A percentile compares a stretch with the other conserved stretches of the same genome.
Evolutionary conservation across 1,284 basidiomycete genomes (phyloP).

Genomic region (Phlebopus sp.): DNA sequence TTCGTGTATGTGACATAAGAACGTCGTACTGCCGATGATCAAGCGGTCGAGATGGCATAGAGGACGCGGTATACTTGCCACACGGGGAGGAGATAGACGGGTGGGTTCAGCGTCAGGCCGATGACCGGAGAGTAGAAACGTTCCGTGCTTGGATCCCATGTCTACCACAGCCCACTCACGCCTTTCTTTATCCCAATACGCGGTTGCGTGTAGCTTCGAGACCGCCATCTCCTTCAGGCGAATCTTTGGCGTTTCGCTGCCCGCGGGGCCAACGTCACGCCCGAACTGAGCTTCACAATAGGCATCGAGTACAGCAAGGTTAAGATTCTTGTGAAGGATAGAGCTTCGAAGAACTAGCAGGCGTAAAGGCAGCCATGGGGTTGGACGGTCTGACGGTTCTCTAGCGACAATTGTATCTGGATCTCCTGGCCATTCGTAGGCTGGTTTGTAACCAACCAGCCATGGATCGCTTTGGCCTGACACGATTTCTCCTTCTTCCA

Average conservation of each 20-base stretch:
- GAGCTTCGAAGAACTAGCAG: conserved; percentile 53
- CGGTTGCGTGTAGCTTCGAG: conserved; percentile 73
- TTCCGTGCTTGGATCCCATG: conserved; percentile 80
- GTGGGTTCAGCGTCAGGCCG: conserved; percentile 12
- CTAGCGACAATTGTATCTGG: conserved; percentile 2
- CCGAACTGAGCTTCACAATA: conserved; percentile 68
- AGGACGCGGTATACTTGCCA: conserved; percentile 62
- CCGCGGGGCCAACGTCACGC: conserved; percentile 53
- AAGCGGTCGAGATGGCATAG: conserved; percentile 63
- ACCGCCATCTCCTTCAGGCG: conserved; percentile 79
- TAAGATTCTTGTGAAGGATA: conserved; percentile 49
- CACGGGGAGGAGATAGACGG: conserved; percentile 60
- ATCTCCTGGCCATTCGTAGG: conserved; percentile 57
- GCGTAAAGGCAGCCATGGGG: conserved; percentile 41
- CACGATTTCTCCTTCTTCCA: conserved; percentile 26
- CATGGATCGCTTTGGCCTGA: conserved; percentile 6
- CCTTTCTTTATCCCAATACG: conserved; percentile 62
- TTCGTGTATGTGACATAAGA: conserved; percentile 66
- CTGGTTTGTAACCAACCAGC: conserved; percentile 40
- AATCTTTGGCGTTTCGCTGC: conserved; percentile 54
- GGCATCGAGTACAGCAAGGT: conserved; percentile 59
- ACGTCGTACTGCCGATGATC: conserved; percentile 65
- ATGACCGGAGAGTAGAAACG: conserved; percentile 47
- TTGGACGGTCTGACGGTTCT: conserved; percentile 9
- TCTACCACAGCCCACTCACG: conserved; percentile 70